Conservation (phyloP, 129 eudicot genomes). For the Rutidosis leptorrhynchoides region DNA sequence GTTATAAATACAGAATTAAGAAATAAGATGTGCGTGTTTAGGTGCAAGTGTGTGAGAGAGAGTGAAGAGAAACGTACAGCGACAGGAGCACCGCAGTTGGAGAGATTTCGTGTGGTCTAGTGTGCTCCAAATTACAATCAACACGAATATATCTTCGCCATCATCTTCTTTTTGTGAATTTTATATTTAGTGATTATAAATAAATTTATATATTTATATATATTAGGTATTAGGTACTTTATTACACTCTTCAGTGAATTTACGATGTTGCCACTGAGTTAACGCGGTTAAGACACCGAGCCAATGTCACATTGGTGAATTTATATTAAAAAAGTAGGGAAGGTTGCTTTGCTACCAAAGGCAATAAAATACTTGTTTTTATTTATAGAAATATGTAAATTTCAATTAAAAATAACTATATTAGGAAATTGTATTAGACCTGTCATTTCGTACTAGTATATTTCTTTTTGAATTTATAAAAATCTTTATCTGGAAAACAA, state of each 20-base stretch:
- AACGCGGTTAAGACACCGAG: slow-evolving; percentile 20
- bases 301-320: background rate
- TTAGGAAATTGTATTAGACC: background rate
- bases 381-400: too few relatives aligned
- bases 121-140: slow-evolving; percentile 9
- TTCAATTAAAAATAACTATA: too few relatives aligned
- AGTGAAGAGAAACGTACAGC: slow-evolving; percentile 13
- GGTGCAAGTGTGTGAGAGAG: background rate
- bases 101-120: slow-evolving; percentile 24
- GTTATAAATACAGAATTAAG: background rate
- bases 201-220: too few relatives aligned
- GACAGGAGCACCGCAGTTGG: slow-evolving; percentile 30
- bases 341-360: background rate
- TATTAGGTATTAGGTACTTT: background rate
- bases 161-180: background rate
- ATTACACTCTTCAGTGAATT: background rate
- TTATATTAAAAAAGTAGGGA: slow-evolving; percentile 1
- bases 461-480: too few relatives aligned
- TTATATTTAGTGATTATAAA: background rate
- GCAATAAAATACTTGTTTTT: background rate
- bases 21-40: background rate
- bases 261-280: slow-evolving; percentile 21
- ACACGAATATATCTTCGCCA: slow-evolving; percentile 11
- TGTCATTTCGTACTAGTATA: too few relatives aligned
- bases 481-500: too few relatives aligned